phyloP scores from a whole-genome alignment of 306 rosid species.

The Ormosia semicastrata region DNA sequence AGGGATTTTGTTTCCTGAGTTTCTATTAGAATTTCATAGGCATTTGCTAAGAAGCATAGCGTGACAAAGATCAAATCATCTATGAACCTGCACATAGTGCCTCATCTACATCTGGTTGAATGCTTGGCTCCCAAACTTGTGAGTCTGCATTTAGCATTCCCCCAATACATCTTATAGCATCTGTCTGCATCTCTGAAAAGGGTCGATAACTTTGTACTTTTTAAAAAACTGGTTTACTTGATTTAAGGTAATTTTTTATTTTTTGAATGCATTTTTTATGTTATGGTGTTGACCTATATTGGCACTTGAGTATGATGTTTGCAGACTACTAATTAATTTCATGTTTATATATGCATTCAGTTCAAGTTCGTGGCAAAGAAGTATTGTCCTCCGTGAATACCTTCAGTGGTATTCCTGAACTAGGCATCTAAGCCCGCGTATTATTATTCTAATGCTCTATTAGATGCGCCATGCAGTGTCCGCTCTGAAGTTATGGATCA shows the following conservation, averaged over 20 bases:
- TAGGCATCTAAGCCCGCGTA: slow-evolving; percentile 24
- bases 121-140: neutral
- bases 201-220: neutral
- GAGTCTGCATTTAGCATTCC: neutral
- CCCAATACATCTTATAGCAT: neutral
- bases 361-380: slow-evolving; percentile 72
- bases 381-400: slow-evolving; percentile 52
- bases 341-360: slow-evolving; percentile 31
- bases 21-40: neutral
- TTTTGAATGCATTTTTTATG: neutral
- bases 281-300: neutral
- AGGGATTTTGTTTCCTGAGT: neutral
- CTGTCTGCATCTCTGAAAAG: neutral
- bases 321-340: neutral
- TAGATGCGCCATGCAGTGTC: slow-evolving; percentile 3
- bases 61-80: neutral
- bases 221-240: neutral
- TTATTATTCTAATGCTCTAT: slow-evolving; percentile 4
- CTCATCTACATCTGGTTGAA: neutral
- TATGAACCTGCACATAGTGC: too few species aligned
- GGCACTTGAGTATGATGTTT: neutral
- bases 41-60: neutral
- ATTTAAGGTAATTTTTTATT: neutral
- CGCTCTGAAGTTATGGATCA: slow-evolving; percentile 5
- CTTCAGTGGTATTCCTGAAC: slow-evolving; percentile 45